Percentiles rank a stretch among this genome's conserved stretches.
Evolutionary conservation across 2,329 filamentous ascomycete genomes (phyloP).

Genomic region (Purpureocillium takamizusanense): DNA sequence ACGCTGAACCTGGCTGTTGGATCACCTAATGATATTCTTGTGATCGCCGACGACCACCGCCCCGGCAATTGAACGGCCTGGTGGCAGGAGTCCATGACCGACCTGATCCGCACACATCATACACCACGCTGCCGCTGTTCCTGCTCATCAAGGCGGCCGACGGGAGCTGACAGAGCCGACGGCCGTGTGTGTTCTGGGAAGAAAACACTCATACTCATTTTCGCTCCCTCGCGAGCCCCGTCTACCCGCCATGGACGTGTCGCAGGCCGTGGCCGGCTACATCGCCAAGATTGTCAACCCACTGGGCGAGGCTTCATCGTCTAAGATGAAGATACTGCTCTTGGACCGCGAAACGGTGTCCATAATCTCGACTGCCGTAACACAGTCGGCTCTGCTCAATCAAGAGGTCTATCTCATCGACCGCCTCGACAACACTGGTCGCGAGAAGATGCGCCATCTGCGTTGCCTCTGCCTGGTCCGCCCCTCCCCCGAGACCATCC

Average conservation of each 20-base stretch:
- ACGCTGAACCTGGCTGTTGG: no score
- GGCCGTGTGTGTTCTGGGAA: no score
- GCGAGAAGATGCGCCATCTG: conserved; percentile 97
- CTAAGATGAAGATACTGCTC: conserved; percentile 97
- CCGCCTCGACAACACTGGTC: conserved; percentile 77
- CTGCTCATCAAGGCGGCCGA: no score
- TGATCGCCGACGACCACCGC: no score
- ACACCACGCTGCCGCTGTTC: no score
- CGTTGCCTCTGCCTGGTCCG: conserved; percentile 89
- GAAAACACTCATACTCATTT: no score
- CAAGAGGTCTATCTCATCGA: conserved; percentile 98
- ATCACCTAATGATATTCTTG: no score
- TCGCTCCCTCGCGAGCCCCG: no score
- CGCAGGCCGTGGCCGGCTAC: conserved; percentile 87
- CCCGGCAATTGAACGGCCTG: no score
- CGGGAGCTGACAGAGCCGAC: no score
- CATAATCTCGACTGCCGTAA: conserved; percentile 90
- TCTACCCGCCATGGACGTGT: conserved; percentile 71
- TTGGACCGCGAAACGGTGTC: conserved; percentile 89
- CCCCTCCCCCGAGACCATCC: conserved; percentile 85
- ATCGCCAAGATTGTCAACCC: conserved; percentile 87
- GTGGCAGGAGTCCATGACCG: no score
- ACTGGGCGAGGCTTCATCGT: conserved; percentile 60
- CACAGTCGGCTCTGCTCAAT: conserved; percentile 87
- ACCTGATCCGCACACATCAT: no score